Evolutionary conservation across 345 rosid genomes (phyloP).

Genomic region (Euclidium syriacum): DNA sequence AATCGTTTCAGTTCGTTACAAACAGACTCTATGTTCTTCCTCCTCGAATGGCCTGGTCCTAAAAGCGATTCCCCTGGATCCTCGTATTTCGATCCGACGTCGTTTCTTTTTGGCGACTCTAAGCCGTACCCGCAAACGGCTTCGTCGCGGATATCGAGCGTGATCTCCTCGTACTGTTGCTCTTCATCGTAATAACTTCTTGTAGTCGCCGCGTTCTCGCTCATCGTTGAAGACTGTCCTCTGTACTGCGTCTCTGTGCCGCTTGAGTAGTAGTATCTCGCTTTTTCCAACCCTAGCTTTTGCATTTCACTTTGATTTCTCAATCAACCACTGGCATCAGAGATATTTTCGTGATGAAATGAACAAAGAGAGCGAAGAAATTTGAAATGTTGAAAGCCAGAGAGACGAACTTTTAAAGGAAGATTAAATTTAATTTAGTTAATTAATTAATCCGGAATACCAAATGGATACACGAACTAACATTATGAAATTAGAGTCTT

Average conservation of each 20-base stretch:
- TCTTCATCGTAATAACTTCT: slow-evolving; percentile 11
- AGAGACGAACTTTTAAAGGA: background rate
- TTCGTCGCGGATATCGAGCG: slow-evolving; percentile 65
- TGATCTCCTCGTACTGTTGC: slow-evolving; percentile 64
- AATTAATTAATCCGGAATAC: background rate
- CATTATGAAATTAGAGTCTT: background rate
- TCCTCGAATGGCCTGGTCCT: slow-evolving; percentile 47
- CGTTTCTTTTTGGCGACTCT: slow-evolving; percentile 34
- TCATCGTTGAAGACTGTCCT: slow-evolving; percentile 5
- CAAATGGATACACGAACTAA: slow-evolving; percentile 14
- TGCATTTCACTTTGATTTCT: slow-evolving; percentile 16
- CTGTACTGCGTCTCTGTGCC: slow-evolving; percentile 14
- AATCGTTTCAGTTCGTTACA: slow-evolving; percentile 50
- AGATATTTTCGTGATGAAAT: background rate
- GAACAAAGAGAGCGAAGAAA: background rate
- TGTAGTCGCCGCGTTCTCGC: background rate
- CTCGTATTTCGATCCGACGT: slow-evolving; percentile 34
- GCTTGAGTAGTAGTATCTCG: slow-evolving; percentile 3
- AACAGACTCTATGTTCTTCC: slow-evolving; percentile 45
- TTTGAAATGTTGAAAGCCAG: background rate
- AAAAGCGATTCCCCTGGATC: slow-evolving; percentile 59
- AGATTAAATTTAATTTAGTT: too few relatives aligned
- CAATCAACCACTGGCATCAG: background rate
- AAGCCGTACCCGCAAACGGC: slow-evolving; percentile 77
- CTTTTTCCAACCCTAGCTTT: slow-evolving; percentile 24